These are phyloP conservation scores for Hypoxylon cercidicola DNA, from an alignment of 495 filamentous ascomycete species.

Conservation along the genomic window DNA sequence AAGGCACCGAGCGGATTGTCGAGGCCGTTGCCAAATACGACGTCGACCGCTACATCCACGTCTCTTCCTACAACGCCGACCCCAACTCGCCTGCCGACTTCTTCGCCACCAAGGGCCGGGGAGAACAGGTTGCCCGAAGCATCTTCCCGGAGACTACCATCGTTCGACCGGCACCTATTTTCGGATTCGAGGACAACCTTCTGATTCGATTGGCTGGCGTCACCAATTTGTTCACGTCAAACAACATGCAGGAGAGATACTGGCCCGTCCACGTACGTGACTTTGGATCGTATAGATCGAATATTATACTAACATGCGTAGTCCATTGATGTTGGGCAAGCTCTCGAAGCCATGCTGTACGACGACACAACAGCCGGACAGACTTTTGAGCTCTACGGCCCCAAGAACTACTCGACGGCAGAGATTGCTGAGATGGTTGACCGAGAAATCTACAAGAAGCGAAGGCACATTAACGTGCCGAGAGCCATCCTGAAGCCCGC, in stretches of 20 bases:
- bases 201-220: slow-evolving; percentile 84
- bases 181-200: slow-evolving; percentile 92
- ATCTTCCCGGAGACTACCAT: slow-evolving; percentile 99
- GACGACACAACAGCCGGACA: slow-evolving; percentile 89
- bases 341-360: slow-evolving; percentile 86
- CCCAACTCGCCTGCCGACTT: slow-evolving; percentile 83
- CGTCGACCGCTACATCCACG: slow-evolving; percentile 94
- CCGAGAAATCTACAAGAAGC: slow-evolving; percentile 88
- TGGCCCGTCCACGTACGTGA: slow-evolving; percentile 90
- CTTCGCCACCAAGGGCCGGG: slow-evolving; percentile 87
- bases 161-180: slow-evolving; percentile 92
- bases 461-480: slow-evolving; percentile 91
- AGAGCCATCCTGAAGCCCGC: slow-evolving; percentile 77
- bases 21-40: slow-evolving; percentile 99
- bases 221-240: slow-evolving; percentile 85
- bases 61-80: slow-evolving; percentile 93
- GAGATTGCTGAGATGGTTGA: slow-evolving; percentile 91
- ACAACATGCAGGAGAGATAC: slow-evolving; percentile 90
- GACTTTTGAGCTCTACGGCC: slow-evolving; percentile 95
- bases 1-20: slow-evolving; percentile 92
- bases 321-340: slow-evolving; percentile 88
- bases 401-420: slow-evolving; percentile 87
- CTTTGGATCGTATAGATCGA: too few species aligned
- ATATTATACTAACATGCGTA: slow-evolving; percentile 44
- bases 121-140: slow-evolving; percentile 82